Evolutionary conservation across 495 filamentous ascomycete genomes (phyloP).

Genomic region (Tuber magnatum): DNA sequence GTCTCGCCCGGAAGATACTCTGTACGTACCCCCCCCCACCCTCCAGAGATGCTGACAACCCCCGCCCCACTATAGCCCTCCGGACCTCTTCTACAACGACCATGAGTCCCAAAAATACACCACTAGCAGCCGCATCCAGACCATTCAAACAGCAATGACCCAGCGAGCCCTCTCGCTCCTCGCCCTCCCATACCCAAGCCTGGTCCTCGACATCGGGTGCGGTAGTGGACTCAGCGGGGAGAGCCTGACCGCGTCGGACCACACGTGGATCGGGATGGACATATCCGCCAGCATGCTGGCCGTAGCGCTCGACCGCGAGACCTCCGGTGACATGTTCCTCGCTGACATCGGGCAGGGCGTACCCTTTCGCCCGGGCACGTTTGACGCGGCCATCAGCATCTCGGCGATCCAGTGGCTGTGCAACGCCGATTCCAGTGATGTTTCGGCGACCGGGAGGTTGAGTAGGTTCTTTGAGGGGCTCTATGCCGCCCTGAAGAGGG

Average conservation of each 20-base stretch:
- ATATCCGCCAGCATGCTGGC: conserved; percentile 89
- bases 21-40: conserved; percentile 50
- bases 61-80: conserved; percentile 53
- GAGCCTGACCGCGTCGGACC: conserved; percentile 60
- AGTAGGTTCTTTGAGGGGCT: conserved; percentile 85
- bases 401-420: conserved; percentile 96
- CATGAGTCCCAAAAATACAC: conserved; percentile 76
- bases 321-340: conserved; percentile 83
- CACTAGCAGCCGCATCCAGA: conserved; percentile 89
- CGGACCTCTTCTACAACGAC: conserved; percentile 96
- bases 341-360: conserved; percentile 93
- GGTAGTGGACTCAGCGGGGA: conserved; percentile 91
- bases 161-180: conserved; percentile 85
- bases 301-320: conserved; percentile 80
- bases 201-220: conserved; percentile 93
- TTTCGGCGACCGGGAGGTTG: conserved; percentile 65
- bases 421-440: conserved; percentile 83
- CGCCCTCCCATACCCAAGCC: conserved; percentile 64
- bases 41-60: background rate
- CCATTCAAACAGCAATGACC: conserved; percentile 91
- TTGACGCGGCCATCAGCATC: conserved; percentile 92
- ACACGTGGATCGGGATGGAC: conserved; percentile 93
- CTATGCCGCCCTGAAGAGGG: conserved; percentile 73
- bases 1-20: conserved; percentile 91
- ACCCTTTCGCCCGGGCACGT: conserved; percentile 83